A percentile compares a stretch with the other conserved stretches of the same genome.
phyloP scores from a whole-genome alignment of 2,329 filamentous ascomycete genomes.

The Magnaporthales sp. region DNA sequence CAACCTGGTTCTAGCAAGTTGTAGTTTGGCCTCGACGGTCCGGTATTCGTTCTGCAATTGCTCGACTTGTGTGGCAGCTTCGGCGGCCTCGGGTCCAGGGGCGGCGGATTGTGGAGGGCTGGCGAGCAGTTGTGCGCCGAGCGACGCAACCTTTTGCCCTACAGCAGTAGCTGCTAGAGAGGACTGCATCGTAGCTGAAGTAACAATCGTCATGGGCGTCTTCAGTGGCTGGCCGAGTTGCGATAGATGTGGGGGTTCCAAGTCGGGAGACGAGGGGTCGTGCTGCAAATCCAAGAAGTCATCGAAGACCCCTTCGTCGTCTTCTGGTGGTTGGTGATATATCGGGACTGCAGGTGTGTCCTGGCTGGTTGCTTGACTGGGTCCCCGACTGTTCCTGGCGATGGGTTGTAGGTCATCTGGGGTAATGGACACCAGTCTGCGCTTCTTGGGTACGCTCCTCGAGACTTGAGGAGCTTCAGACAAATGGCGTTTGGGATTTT shows the following conservation, averaged over 20 bases:
- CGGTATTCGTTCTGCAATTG: constrained; percentile 1
- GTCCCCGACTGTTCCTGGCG: background rate
- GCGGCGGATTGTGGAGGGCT: background rate
- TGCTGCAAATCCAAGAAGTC: background rate
- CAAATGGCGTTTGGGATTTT: background rate
- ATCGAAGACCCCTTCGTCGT: background rate
- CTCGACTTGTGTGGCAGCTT: background rate
- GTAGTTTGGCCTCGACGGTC: background rate
- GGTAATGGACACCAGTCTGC: background rate
- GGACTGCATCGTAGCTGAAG: background rate
- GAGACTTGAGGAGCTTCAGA: background rate
- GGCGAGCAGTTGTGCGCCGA: background rate
- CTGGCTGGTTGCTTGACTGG: background rate
- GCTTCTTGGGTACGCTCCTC: background rate
- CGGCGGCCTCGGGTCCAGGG: background rate
- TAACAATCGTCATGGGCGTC: background rate
- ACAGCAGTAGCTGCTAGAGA: background rate
- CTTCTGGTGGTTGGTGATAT: background rate
- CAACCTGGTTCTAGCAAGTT: background rate
- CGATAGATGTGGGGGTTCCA: background rate
- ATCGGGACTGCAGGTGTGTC: background rate
- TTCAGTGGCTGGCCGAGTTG: background rate
- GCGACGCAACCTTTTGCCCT: constrained; percentile 2
- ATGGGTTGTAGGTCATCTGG: background rate
- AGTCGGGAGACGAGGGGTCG: background rate